Base-by-base conservation (phyloP, 2,329 filamentous ascomycete genomes). In the Madurella mycetomatis region DNA sequence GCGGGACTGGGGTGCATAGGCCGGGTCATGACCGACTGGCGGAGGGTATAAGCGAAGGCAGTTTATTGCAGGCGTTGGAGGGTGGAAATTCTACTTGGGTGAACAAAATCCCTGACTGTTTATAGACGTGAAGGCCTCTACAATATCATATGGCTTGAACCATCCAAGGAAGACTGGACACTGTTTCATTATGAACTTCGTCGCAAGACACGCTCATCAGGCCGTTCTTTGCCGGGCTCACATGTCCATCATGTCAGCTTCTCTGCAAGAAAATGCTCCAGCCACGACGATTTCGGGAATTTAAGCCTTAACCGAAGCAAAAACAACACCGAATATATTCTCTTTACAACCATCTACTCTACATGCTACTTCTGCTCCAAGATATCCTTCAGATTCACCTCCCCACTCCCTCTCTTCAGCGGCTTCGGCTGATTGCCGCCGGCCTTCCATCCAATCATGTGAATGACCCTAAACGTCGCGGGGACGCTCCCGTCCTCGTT, bases 401-500 rank as follows among this genome's bases (percentile, higher is more conserved):
- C 79, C 9, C 90, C 94, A 60, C 87, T 95, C 0, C 94, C 94
- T 62, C 94, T 82, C 61, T 86, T 73, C 54, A 97, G 73, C 5
- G 94, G 92, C 71, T 92, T 78, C 2, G 86, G 78, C 72, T 97
- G 92, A 50, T 85, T 82, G 31, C 81, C 80, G 1, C 88, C 86
- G 62, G 92, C 88, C 68, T 92, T 95, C 94, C 94, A 99, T 0
- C 94, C 94, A 71, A 99, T 99, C 92, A 97, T 96, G 71, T 94
- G 96, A 58, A 99, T 96, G 63, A 96, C 80, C 62, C 94, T 82
- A 68, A 96, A 99, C 0, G 94, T 99, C 1, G 94, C 94, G 1
- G 94, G 94, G 58, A 94, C 78, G 1, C 76, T 82, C 17, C 82
- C 87, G 64, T 89, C 87, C 42, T 85, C 80, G 65, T 95, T 91